Base-by-base conservation (phyloP, 345 rosid genomes). In the Fremontodendron californicum region DNA sequence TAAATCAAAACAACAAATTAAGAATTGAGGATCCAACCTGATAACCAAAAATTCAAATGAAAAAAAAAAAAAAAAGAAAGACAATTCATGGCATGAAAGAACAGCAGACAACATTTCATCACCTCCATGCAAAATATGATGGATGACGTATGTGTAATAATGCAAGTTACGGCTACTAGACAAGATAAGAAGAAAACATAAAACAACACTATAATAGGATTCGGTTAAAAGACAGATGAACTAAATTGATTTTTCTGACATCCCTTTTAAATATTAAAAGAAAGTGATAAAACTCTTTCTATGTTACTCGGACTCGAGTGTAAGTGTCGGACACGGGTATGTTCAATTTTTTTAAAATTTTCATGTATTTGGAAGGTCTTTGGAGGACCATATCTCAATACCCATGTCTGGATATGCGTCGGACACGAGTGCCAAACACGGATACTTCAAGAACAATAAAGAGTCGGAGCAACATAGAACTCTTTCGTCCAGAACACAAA, bases 1-100 rank as follows among this genome's bases (percentile, higher is more conserved):
- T 93, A 79, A 62, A 78, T 67, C 23, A 61, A 66, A 23, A 78
- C 12, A 2, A 68, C 6, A 66, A 75, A 55, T 55, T 16, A 51
- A 48, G 58, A n/a, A 33, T 29, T 16, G 6, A 65, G 78, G 21
- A 69, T 35, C 67, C 43, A 43, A 33, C 31, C 58, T 31, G 27
- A 64, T 16, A 51, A 39, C 21, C 54, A 16, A 25, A 45, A 61
- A 9, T 72, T 63, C 48, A 25, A 27, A 23, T 49, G 40, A 69
- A 2, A 51, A 29, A 25, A 33, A 4, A 67, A 77, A 40, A 25
- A 66, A 76, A 40, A 25, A 51, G 51, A 52, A 60, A 5, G 35
- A 33, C 23, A 3, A 40, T 45, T n/a, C 49, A 31, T 46, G 48
- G 10, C 21, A 49, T 13, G 23, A 69, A 65, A 11, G 67, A 65